phyloP scores from a whole-genome alignment of 2,329 filamentous ascomycete species.

The Magnaporthiopsis incrustans region DNA sequence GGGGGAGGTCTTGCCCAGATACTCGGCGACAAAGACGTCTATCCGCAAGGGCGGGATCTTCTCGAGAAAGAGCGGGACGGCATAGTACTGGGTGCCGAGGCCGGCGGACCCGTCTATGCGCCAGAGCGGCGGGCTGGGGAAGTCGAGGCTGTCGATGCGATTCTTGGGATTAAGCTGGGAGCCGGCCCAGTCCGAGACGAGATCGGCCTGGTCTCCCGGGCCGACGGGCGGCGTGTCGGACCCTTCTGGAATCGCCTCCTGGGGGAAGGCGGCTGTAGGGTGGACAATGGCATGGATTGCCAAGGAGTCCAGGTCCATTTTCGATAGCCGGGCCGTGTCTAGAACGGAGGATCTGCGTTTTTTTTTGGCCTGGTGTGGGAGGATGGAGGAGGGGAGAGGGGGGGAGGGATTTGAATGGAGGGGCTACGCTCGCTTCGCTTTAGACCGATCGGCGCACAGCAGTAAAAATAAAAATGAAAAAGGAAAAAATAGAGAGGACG shows the following conservation, averaged over 20 bases:
- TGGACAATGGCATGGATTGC: slow-evolving; percentile 49
- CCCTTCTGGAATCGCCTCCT: not conserved
- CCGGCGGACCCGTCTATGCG: slow-evolving; percentile 50
- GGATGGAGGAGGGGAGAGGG: not conserved
- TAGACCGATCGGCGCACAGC: not conserved
- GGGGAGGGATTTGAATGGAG: not conserved
- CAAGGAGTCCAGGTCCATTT: slow-evolving; percentile 46
- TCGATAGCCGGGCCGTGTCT: not conserved
- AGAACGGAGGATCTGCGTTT: not conserved
- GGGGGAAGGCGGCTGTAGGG: slow-evolving; percentile 45
- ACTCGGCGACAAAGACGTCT: slow-evolving; percentile 50
- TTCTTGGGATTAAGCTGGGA: slow-evolving; percentile 54
- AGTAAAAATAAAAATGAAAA: too few species aligned
- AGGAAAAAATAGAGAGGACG: not conserved
- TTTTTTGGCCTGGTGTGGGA: not conserved
- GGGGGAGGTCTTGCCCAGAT: slow-evolving; percentile 27
- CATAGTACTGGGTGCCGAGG: slow-evolving; percentile 50
- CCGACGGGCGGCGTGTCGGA: not conserved
- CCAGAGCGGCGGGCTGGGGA: slow-evolving; percentile 39
- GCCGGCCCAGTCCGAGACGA: slow-evolving; percentile 29
- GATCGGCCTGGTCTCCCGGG: not conserved
- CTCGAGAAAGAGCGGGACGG: slow-evolving; percentile 42
- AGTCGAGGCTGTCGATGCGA: slow-evolving; percentile 47
- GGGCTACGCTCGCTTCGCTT: not conserved
- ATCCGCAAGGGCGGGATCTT: slow-evolving; percentile 42